phyloP scores from a whole-genome alignment of 2,329 filamentous ascomycete genomes.

The Xenoacremonium recifei region DNA sequence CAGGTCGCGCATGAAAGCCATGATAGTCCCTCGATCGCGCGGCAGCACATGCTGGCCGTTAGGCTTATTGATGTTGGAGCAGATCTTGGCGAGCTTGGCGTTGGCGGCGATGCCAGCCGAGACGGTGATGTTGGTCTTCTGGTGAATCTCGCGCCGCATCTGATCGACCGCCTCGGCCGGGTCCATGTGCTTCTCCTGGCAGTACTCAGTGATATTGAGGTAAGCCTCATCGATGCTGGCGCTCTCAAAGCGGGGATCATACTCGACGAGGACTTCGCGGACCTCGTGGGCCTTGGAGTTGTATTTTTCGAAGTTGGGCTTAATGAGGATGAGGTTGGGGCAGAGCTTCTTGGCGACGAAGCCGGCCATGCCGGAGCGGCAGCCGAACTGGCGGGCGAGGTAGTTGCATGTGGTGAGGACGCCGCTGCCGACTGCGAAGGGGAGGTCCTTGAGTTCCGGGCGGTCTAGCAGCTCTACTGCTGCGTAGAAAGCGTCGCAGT shows the following conservation, averaged over 20 bases:
- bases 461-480: conserved; percentile 84
- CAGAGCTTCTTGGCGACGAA: conserved; percentile 96
- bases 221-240: conserved; percentile 97
- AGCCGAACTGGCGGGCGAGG: conserved; percentile 83
- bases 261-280: conserved; percentile 76
- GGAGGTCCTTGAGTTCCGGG: conserved; percentile 80
- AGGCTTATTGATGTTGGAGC: conserved; percentile 93
- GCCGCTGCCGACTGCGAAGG: conserved; percentile 81
- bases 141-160: conserved; percentile 73
- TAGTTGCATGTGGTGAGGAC: conserved; percentile 78
- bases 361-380: conserved; percentile 90
- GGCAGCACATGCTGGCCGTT: conserved; percentile 85
- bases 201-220: conserved; percentile 90
- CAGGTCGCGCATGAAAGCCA: conserved; percentile 81
- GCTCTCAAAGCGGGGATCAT: conserved; percentile 88
- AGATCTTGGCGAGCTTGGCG: conserved; percentile 90
- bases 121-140: conserved; percentile 79
- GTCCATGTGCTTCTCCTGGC: conserved; percentile 61
- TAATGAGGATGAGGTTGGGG: conserved; percentile 77
- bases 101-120: conserved; percentile 95
- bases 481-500: conserved; percentile 97
- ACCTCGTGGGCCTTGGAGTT: conserved; percentile 86
- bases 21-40: conserved; percentile 69
- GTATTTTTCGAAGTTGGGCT: conserved; percentile 89
- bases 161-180: conserved; percentile 75